Percentiles rank a stretch among this genome's conserved stretches.
These are phyloP conservation scores for Beverwykella pulmonaria DNA, from an alignment of 495 filamentous ascomycete species.

Conservation along the genomic window DNA sequence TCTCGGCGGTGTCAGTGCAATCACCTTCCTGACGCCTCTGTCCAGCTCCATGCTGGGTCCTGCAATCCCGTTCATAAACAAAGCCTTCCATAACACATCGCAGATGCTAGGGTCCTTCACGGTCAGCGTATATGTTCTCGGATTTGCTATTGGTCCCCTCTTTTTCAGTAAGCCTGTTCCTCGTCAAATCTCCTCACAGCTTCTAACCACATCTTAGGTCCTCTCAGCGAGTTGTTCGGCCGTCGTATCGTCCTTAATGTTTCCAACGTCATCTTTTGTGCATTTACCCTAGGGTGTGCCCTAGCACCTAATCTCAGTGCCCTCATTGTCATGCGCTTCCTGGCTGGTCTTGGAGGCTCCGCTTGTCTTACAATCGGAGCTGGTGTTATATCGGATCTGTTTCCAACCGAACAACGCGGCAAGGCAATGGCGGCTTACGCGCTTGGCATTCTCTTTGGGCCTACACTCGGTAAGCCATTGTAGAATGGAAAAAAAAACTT, in stretches of 20 bases:
- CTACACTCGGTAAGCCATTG: constrained; percentile 43
- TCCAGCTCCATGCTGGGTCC: constrained; percentile 38
- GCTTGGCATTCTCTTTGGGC: constrained; percentile 33
- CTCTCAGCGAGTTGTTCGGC: constrained; percentile 76
- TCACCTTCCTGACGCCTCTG: constrained; percentile 43
- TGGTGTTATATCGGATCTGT: constrained; percentile 37
- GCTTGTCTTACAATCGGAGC: constrained; percentile 56
- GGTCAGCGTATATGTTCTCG: constrained; percentile 62
- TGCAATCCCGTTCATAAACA: constrained; percentile 22
- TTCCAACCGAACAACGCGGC: constrained; percentile 26
- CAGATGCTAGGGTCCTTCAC: constrained; percentile 54
- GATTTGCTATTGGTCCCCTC: constrained; percentile 65
- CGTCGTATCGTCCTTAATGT: constrained; percentile 47
- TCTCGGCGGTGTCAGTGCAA: constrained; percentile 46
- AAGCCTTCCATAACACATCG: constrained; percentile 38
- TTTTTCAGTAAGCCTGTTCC: constrained; percentile 53
- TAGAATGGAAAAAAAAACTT: no score
- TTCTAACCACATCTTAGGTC: constrained; percentile 35
- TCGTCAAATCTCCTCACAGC: neutral
- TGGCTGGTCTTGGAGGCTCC: constrained; percentile 65
- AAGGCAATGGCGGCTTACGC: constrained; percentile 32
- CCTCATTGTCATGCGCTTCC: constrained; percentile 67
- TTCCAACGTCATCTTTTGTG: constrained; percentile 34
- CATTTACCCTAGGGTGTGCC: constrained; percentile 72
- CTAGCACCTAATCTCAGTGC: constrained; percentile 59